Conservation (phyloP, 164 flowering plant species). For the Nymphaea colorata region DNA sequence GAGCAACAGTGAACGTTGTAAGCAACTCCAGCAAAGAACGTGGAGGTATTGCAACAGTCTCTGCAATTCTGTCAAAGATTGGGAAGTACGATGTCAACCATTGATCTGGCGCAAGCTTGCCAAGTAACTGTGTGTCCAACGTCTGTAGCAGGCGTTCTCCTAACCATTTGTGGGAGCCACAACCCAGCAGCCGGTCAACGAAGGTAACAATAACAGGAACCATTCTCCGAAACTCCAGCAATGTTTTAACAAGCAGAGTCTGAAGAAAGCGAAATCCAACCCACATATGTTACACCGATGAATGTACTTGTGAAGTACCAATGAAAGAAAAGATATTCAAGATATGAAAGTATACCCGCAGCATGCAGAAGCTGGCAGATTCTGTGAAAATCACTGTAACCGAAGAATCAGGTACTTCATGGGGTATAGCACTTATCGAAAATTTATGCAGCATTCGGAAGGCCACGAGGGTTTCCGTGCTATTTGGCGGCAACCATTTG, state of each 20-base stretch:
- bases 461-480: conserved; percentile 84
- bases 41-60: conserved; percentile 61
- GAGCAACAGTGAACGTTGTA: conserved; percentile 41
- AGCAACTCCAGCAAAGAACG: conserved; percentile 54
- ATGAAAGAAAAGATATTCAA: neutral
- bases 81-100: conserved; percentile 65
- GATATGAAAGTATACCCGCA: conserved; percentile 37
- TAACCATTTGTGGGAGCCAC: conserved; percentile 63
- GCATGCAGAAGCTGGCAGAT: conserved; percentile 38
- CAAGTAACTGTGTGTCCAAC: conserved; percentile 62
- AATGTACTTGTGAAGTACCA: neutral
- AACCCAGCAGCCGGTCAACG: conserved; percentile 57
- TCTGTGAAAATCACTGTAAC: conserved; percentile 26
- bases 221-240: conserved; percentile 42
- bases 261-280: conserved; percentile 19
- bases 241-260: conserved; percentile 57
- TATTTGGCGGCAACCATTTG: conserved; percentile 90
- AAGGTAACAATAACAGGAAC: conserved; percentile 64
- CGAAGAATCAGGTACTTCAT: conserved; percentile 37
- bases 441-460: conserved; percentile 77
- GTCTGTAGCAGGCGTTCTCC: conserved; percentile 79
- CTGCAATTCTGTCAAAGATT: conserved; percentile 69
- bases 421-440: conserved; percentile 53
- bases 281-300: neutral
- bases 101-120: conserved; percentile 41